These are phyloP conservation scores for Oemleria cerasiformis DNA, from an alignment of 306 rosid genomes.

Conservation along the genomic window DNA sequence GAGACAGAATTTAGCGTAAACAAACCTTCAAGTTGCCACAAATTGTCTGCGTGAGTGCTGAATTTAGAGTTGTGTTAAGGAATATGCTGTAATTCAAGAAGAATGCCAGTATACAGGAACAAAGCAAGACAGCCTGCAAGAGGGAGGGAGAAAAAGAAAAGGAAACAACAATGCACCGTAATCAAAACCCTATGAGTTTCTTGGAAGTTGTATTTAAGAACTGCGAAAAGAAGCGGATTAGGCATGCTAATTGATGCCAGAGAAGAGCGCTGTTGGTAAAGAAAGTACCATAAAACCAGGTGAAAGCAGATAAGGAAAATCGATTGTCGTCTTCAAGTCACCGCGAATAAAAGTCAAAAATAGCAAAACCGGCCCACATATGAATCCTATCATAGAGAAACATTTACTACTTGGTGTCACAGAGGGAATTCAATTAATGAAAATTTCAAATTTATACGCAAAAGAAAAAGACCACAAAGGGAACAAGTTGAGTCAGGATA, in stretches of 20 bases:
- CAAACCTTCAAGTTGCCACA: constrained; percentile 94
- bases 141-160: not conserved
- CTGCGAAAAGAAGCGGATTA: not conserved
- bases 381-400: constrained; percentile 48
- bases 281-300: constrained; percentile 80
- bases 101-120: constrained; percentile 86
- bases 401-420: constrained; percentile 12
- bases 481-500: constrained; percentile 17
- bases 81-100: constrained; percentile 90
- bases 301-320: constrained; percentile 65
- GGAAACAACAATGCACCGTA: constrained; percentile 9
- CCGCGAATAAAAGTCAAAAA: constrained; percentile 74
- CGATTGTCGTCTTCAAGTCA: constrained; percentile 63
- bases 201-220: not conserved
- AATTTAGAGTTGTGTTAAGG: constrained; percentile 90
- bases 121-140: constrained; percentile 68
- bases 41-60: constrained; percentile 87
- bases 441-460: not conserved
- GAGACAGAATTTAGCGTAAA: constrained; percentile 21
- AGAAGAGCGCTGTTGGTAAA: constrained; percentile 11
- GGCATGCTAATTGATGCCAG: not conserved
- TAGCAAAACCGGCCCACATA: constrained; percentile 76
- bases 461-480: constrained; percentile 10
- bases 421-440: constrained; percentile 9
- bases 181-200: constrained; percentile 10